Conservation (phyloP, 1,284 basidiomycete species). For the Melanopsichium pennsylvanicum region DNA sequence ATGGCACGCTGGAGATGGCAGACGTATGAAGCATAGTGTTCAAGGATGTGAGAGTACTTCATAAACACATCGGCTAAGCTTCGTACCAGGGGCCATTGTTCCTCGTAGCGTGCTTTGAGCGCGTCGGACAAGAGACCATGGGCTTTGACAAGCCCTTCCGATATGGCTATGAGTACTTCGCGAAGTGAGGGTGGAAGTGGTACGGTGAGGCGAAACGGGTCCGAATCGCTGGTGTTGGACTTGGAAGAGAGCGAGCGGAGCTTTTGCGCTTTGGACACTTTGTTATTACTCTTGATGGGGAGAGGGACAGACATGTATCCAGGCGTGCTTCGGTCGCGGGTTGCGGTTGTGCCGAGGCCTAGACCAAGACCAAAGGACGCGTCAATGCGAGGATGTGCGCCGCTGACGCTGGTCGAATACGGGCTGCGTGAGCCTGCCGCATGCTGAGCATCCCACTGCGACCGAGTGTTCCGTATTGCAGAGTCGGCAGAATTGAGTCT, state of each 20-base stretch:
- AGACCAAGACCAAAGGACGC: constrained; percentile 34
- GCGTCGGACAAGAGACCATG: constrained; percentile 52
- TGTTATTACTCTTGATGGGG: constrained; percentile 10
- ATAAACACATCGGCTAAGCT: constrained; percentile 58
- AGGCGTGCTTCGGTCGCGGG: constrained; percentile 21
- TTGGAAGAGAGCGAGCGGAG: constrained; percentile 25
- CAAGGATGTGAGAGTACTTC: constrained; percentile 49
- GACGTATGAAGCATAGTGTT: constrained; percentile 54
- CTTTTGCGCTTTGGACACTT: constrained; percentile 36
- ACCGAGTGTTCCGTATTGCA: neutral
- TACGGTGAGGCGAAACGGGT: constrained; percentile 43
- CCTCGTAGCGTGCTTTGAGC: constrained; percentile 56
- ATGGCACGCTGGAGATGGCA: constrained; percentile 55
- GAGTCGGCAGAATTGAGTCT: neutral
- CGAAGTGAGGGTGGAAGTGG: constrained; percentile 50
- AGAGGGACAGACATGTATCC: constrained; percentile 14
- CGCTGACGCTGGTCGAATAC: constrained; percentile 8
- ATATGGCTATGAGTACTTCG: constrained; percentile 48
- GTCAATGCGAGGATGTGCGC: constrained; percentile 5
- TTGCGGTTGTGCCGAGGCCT: constrained; percentile 38
- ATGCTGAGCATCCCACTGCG: constrained; percentile 8
- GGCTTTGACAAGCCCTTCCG: constrained; percentile 49
- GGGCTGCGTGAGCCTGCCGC: constrained; percentile 26
- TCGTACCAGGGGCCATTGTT: constrained; percentile 60
- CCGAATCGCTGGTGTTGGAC: constrained; percentile 8